Base-by-base conservation (phyloP, 495 filamentous ascomycete genomes). In the Bacidia rubella region DNA sequence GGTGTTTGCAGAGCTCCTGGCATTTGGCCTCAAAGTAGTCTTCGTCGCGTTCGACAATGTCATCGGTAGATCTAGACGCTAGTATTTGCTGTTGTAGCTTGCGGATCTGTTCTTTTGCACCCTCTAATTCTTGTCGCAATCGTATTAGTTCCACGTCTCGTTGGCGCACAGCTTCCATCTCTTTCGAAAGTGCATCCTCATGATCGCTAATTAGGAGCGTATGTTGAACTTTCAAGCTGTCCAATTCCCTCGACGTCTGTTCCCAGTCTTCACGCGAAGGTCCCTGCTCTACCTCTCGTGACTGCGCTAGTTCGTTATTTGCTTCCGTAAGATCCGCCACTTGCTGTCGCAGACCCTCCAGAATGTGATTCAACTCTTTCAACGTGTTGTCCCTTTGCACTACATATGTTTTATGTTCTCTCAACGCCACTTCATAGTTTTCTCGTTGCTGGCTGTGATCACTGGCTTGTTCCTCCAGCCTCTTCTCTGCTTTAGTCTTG, bases 11-110 rank as follows among this genome's bases (percentile, higher is more conserved):
- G 15, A 98, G 78, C 63, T 90, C 80, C 61, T 95, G 86, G 67
- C 90, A 96, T n/a, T 87, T 86, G 61, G 78, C 79, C 57, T 92
- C 86, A 62, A 98, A 97, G 70, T 95, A 89, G 63, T 95, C 87
- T 58, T 93, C 86, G 62, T 96, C 92, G 58, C 81, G 79, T 46
- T 87, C 71, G 55, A 97, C 80, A 63, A 93, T 90, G 52, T 82
- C 78, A 59, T 82, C 78, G 43, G 68, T 66, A 47, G 78, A 73
- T 40, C 79, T 79, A 20, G 79, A 73, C 9, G 78, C 75, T 22
- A 90, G 73, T 53, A 95, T 87, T 65, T 95, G 82, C 54, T 81
- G 74, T 60, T 97, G 89, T 60, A 97, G 74, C 54, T 81, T 74
- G 58, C 78, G 76, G 51, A 97, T 86, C 59, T 89, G 79, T 54